A percentile compares a stretch with the other conserved stretches of the same genome.
Conservation (phyloP, 805 yeast genomes). For the Pichia thaimueangensis region DNA sequence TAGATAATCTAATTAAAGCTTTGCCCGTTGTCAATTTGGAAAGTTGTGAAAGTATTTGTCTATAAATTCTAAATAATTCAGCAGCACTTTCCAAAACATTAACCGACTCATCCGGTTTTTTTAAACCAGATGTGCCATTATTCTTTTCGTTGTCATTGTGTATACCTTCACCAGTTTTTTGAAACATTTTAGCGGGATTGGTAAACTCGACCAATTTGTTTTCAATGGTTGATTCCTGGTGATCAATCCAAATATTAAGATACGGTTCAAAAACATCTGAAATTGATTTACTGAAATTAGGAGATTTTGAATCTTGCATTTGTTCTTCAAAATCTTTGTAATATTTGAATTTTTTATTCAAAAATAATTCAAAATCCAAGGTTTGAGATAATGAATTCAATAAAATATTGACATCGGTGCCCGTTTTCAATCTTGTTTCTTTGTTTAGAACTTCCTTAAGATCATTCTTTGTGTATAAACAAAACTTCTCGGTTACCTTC, state of each 20-base stretch:
- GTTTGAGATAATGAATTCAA: constrained; percentile 69
- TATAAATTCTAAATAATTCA: constrained; percentile 73
- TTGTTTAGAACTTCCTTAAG: constrained; percentile 44
- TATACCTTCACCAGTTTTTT: constrained; percentile 32
- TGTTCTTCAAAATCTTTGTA: constrained; percentile 31
- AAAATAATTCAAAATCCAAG: constrained; percentile 72
- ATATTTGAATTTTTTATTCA: constrained; percentile 57
- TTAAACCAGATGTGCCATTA: too few relatives aligned
- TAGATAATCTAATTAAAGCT: constrained; percentile 43
- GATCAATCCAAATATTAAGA: constrained; percentile 75
- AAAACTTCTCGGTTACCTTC: constrained; percentile 55
- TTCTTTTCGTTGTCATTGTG: constrained; percentile 18
- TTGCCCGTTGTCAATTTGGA: constrained; percentile 50
- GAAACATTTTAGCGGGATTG: constrained; percentile 47
- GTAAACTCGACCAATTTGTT: constrained; percentile 60
- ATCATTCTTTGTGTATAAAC: constrained; percentile 64
- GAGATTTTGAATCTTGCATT: constrained; percentile 21
- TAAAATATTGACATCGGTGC: constrained; percentile 52
- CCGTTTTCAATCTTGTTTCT: constrained; percentile 30
- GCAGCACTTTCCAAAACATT: constrained; percentile 82
- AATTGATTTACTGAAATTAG: constrained; percentile 36
- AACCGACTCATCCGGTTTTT: constrained; percentile 11
- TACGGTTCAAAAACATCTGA: constrained; percentile 81
- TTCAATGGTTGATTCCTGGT: constrained; percentile 64
- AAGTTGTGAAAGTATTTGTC: constrained; percentile 66